Conservation (phyloP, 129 eudicot genomes). For the Cynara cardunculus region DNA sequence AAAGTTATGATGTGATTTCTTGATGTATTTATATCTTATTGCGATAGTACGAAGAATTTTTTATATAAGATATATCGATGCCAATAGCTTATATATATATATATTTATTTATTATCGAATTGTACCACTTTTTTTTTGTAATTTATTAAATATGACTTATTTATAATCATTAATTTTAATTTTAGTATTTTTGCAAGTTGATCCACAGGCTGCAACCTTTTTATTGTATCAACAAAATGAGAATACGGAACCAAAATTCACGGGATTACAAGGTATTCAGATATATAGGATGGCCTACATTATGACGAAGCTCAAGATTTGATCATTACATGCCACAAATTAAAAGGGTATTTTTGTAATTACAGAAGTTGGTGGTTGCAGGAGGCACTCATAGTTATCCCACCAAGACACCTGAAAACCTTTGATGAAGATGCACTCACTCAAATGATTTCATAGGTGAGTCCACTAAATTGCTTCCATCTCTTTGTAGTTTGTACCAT, state of each 20-base stretch:
- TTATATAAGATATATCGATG: too few relatives aligned
- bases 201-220: slow-evolving; percentile 13
- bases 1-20: background rate
- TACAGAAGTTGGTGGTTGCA: slow-evolving; percentile 26
- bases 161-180: too few relatives aligned
- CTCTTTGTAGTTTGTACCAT: slow-evolving; percentile 20
- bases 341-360: slow-evolving; percentile 13
- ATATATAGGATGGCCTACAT: slow-evolving; percentile 6
- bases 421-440: slow-evolving; percentile 27
- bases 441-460: slow-evolving; percentile 18
- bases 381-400: slow-evolving; percentile 32
- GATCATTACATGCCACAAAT: slow-evolving; percentile 6
- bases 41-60: too few relatives aligned
- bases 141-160: too few relatives aligned
- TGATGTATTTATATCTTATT: background rate
- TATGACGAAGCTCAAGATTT: slow-evolving; percentile 13
- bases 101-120: background rate
- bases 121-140: background rate
- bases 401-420: slow-evolving; percentile 28
- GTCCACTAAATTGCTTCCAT: slow-evolving; percentile 29
- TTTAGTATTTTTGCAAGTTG: slow-evolving; percentile 1
- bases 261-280: slow-evolving; percentile 6
- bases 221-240: slow-evolving; percentile 16
- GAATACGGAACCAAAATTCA: slow-evolving; percentile 12
- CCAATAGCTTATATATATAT: background rate